Conservation (phyloP, 2,329 filamentous ascomycete species). For the Cercospora sp. region DNA sequence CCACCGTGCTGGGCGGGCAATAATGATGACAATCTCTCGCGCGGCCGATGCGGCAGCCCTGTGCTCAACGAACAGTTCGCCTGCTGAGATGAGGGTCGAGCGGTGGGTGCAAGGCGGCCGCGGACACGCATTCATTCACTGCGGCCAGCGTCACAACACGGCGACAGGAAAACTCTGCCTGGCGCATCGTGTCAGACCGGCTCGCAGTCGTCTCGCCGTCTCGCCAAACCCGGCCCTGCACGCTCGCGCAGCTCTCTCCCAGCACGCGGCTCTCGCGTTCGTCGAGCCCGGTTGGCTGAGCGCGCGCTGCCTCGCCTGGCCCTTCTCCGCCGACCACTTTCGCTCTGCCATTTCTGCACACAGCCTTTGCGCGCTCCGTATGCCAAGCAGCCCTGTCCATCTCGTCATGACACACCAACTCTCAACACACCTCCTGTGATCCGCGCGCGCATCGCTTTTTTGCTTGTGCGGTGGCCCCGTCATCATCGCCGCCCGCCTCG, state of each 20-base stretch:
- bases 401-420: constrained; percentile 1
- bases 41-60: neutral
- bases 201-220: neutral
- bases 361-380: too few relatives aligned
- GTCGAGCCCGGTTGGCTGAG: constrained; percentile 4
- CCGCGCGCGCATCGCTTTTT: neutral
- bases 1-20: neutral
- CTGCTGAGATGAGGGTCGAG: neutral
- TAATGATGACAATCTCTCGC: neutral
- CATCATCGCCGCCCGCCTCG: neutral
- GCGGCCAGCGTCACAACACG: neutral
- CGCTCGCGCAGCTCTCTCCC: neutral
- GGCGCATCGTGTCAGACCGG: neutral
- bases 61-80: neutral
- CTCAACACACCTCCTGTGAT: neutral
- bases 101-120: neutral
- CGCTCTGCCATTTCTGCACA: too few relatives aligned
- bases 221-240: constrained; percentile 1
- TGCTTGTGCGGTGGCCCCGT: neutral
- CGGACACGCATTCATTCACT: neutral
- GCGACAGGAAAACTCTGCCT: neutral
- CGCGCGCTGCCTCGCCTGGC: neutral
- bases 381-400: neutral
- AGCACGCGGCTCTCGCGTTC: neutral
- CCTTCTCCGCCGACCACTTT: neutral